Percentiles rank a stretch among this genome's conserved stretches.
phyloP scores from a whole-genome alignment of 192 early-diverging fungal species.

The Entomortierella parvispora region DNA sequence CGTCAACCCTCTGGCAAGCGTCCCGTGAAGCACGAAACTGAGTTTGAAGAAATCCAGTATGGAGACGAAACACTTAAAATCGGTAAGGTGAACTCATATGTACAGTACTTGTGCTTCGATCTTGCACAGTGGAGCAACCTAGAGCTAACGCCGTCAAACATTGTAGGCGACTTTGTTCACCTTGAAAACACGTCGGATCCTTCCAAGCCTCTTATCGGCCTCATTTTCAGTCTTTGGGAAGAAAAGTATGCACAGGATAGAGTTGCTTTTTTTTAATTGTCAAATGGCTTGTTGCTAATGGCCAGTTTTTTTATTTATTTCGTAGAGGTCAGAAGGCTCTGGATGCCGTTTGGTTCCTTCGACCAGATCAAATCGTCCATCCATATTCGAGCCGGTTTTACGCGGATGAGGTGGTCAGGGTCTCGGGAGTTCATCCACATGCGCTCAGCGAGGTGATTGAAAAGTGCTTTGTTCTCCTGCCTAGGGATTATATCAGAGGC shows the following conservation, averaged over 20 bases:
- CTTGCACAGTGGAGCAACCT: no score
- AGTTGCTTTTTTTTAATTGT: no score
- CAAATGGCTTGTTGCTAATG: not conserved
- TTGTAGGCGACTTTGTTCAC: conserved; percentile 24
- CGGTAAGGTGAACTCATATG: conserved; percentile 1
- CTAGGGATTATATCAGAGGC: conserved; percentile 12
- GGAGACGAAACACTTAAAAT: not conserved
- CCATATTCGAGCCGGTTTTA: conserved; percentile 21
- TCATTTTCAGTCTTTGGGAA: conserved; percentile 16
- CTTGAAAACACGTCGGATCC: not conserved
- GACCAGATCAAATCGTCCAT: conserved; percentile 15
- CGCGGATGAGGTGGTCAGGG: conserved; percentile 11
- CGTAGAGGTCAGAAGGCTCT: conserved; percentile 3
- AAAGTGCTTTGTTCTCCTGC: conserved; percentile 11
- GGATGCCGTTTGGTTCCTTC: conserved; percentile 22
- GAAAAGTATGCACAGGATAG: conserved; percentile 7
- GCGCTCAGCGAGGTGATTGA: not conserved
- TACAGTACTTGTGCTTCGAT: not conserved
- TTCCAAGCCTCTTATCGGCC: conserved; percentile 8
- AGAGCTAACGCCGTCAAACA: not conserved
- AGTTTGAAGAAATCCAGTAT: not conserved
- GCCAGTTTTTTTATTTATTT: not conserved
- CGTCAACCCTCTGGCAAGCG: conserved; percentile 2
- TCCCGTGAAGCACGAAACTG: conserved; percentile 7
- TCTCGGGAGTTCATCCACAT: conserved; percentile 2